Evolutionary conservation across 208 protist genomes (phyloP), one percentile per base, ranked within the genome.

Genomic region (Strigomonas culicis): DNA sequence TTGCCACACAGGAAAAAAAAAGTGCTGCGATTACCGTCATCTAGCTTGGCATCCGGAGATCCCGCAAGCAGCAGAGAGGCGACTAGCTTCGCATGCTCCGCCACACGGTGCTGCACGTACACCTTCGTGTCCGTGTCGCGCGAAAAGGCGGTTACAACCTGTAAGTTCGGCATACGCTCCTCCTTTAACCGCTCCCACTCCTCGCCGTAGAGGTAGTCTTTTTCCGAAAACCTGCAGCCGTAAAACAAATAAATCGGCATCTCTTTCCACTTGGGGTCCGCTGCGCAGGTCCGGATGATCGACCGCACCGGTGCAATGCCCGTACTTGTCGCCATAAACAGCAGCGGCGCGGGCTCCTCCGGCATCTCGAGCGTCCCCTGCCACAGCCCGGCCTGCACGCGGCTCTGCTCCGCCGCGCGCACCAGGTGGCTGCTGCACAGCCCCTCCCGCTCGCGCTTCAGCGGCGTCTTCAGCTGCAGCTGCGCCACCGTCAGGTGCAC

Each of bases 31-130:
- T 75, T 51, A 1, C 32, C 69, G 31, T 58, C 52, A 2, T 59
- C 55, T 19, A n/a, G n/a, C n/a, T n/a, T n/a, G n/a, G n/a, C n/a
- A n/a, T n/a, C n/a, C n/a, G n/a, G n/a, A n/a, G n/a, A n/a, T n/a
- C 80, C 44, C 17, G 63, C 66, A 15, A 70, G 58, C 34, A 96
- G 27, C 36, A 96, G 75, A 0, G 44, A 24, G 15, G 64, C 80
- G 3, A 91, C 77, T n/a, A 74, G 64, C 41, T 36, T 66, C 21
- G 89, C 86, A 41, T 90, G 71, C 59, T 82, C 47, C 30, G 86
- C 89, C 41, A 96, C 70, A 25, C 82, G 75, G 70, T 96, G 86
- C 69, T 96, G 90, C 49, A 96, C 90, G 66, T 96, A 96, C 27
- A 89, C 62, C 72, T 96, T 96, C 52, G 79, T 79, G 1, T 64